Conservation (phyloP, 257 asterid species). For the Jacaranda mimosifolia region DNA sequence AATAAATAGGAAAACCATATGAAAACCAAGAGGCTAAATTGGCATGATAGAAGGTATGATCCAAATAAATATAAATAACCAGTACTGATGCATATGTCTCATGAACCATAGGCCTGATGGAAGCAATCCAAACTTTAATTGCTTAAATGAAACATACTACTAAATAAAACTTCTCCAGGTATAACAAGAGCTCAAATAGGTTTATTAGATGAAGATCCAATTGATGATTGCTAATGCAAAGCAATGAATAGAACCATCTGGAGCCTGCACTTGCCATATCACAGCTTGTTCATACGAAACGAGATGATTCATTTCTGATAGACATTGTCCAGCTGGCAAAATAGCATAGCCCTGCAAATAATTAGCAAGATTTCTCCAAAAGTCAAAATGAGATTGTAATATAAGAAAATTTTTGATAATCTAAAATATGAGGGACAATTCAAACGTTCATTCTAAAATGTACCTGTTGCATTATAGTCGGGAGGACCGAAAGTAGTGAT, state of each 20-base stretch:
- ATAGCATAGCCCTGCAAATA: conserved; percentile 50
- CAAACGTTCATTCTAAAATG: conserved; percentile 4
- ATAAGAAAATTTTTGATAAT: not conserved
- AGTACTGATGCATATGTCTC: conserved; percentile 16
- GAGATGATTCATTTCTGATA: conserved; percentile 29
- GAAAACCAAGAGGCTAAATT: not conserved
- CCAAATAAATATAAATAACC: conserved; percentile 1
- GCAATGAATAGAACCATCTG: conserved; percentile 37
- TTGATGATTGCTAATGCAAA: conserved; percentile 40
- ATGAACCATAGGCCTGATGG: conserved; percentile 3
- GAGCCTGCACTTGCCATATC: conserved; percentile 47
- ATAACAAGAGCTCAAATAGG: conserved; percentile 17
- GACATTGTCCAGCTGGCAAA: conserved; percentile 40
- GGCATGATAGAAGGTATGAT: not conserved
- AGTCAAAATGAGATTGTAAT: not conserved
- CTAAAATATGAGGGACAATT: not conserved
- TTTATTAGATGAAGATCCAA: conserved; percentile 29
- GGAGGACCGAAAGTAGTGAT: conserved; percentile 41
- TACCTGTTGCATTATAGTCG: conserved; percentile 49
- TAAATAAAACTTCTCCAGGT: conserved; percentile 7
- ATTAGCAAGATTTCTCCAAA: not conserved
- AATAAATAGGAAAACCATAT: not conserved
- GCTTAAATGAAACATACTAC: conserved; percentile 8
- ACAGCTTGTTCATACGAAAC: conserved; percentile 44
- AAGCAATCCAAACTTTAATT: not conserved